Evolutionary conservation across 2,329 filamentous ascomycete genomes (phyloP), one percentile per base, ranked within the genome.

Genomic region (Hypoxylon sp.): DNA sequence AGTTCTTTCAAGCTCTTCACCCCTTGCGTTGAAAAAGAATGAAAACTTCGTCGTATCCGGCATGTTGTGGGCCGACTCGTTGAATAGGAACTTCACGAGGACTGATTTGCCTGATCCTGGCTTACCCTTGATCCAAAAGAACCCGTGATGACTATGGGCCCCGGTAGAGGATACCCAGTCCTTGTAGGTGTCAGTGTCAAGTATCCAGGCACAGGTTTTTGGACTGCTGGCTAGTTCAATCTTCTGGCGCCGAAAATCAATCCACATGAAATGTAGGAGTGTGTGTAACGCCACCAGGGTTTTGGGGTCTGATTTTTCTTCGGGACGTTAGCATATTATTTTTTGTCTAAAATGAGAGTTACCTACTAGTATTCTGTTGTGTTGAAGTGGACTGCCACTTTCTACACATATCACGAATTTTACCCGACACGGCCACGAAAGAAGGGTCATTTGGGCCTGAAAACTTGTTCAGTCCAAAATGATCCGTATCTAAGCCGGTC

Each of bases 391-490:
- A n/a, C n/a, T n/a, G 26, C 26, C 26, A 29, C 1, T 38, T 13
- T 5, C 3, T 3, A 6, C 15, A 13, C 36, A 40, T 40, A 26
- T 5, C 7, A 17, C 12, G 4, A n/a, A 40, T 19, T 7, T 8
- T 15, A 1, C 3, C 13, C 8, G 36, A 40, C 9, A 40, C 15
- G 2, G 23, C 15, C 13, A 29, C 21, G 3, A 40, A 40, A 29
- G 36, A 40, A 7, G 21, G n/a, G 15, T 40, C 36, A 2, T 17
- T 20, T 7, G 36, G 36, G n/a, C 13, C 36, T 5, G 21, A 27
- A 6, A 44, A 44, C 11, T 44, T 44, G 30, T 44, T 44, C 9
- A 44, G 13, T 3, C 20, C 19, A 7, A 19, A 35, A 15, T 44
- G 41, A 7, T 44, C 41, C 3, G 29, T 21, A 13, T 25, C 1